Evolutionary conservation across 805 yeast genomes (phyloP).

Genomic region (Blastobotrys muscicola): DNA sequence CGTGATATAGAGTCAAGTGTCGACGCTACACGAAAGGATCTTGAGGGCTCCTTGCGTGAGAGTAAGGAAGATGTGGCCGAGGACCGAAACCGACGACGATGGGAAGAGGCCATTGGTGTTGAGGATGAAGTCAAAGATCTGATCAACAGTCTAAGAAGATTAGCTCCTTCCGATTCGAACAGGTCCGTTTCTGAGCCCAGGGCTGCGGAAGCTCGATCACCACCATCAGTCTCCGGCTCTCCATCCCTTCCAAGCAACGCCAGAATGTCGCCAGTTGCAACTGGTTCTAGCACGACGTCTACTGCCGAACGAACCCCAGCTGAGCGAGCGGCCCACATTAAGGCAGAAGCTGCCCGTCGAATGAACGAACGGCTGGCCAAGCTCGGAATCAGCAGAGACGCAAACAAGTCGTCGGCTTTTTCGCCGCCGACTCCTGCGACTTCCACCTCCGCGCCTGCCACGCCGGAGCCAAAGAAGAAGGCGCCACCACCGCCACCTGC

Average conservation of each 20-base stretch:
- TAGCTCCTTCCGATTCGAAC: conserved; percentile 4
- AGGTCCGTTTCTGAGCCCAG: neutral
- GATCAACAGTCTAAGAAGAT: conserved; percentile 40
- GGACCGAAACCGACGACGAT: conserved; percentile 51
- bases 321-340: conserved; percentile 69
- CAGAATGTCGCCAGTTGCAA: conserved; percentile 11
- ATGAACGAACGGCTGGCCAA: conserved; percentile 82
- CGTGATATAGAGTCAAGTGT: conserved; percentile 67
- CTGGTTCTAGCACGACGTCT: conserved; percentile 11
- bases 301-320: conserved; percentile 36
- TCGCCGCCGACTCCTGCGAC: conserved; percentile 13
- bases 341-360: conserved; percentile 70
- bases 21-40: conserved; percentile 46
- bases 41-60: conserved; percentile 35
- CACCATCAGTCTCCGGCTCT: conserved; percentile 1
- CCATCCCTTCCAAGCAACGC: conserved; percentile 2
- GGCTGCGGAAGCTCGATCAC: conserved; percentile 5
- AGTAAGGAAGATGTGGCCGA: conserved; percentile 23
- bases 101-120: conserved; percentile 78
- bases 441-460: conserved; percentile 8
- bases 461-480: conserved; percentile 5
- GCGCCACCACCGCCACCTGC: conserved; percentile 14
- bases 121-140: conserved; percentile 56
- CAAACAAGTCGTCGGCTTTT: conserved; percentile 15
- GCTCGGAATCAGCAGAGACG: conserved; percentile 47